Evolutionary conservation across 2,329 filamentous ascomycete species (phyloP), one percentile per base, ranked within the genome.

Genomic region (Fusarium lyarnte): DNA sequence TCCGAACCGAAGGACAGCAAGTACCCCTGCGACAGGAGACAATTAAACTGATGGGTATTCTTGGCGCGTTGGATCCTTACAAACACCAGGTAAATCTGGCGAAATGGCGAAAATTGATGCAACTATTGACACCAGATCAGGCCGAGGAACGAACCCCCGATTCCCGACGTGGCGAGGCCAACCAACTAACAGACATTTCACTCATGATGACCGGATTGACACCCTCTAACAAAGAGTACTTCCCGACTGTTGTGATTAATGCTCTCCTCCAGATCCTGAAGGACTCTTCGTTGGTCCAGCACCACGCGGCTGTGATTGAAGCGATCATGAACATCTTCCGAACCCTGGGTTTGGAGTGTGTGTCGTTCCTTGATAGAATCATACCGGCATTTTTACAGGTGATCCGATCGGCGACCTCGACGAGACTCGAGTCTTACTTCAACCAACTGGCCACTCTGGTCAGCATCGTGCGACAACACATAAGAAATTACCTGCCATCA

Each of bases 321-420:
- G 96, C 96, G 9, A 97, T 99, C 76, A 98, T 99, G 91, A 97
- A 94, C 76, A 99, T 99, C 66, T 99, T 99, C 83, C 93, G 96
- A 76, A 99, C 97, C 0, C 88, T 99, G 68, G 96, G 96, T 5
- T 85, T 99, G 76, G 97, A 98, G 80, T 99, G 96, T 80, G 95
- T 99, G 13, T 93, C 94, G 0, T 99, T 98, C 81, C 89, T 99
- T 3, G 93, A 93, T 68, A 92, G 96, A 68, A 98, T 99, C 69
- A 93, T 99, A 36, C 96, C 97, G 0, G 96, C 94, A 0, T 99
- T 99, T 78, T 87, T 99, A 45, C 87, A 90, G 21, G 95, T 99
- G 62, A 97, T 99, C 69, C 89, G 92, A 74, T 92, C 92, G 55
- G 94, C 95, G 10, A 90, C 93, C 21, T 86, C 89, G 5, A 92